These are phyloP conservation scores for Lithohypha guttulata DNA, from an alignment of 2,329 filamentous ascomycete species.

Conservation along the genomic window DNA sequence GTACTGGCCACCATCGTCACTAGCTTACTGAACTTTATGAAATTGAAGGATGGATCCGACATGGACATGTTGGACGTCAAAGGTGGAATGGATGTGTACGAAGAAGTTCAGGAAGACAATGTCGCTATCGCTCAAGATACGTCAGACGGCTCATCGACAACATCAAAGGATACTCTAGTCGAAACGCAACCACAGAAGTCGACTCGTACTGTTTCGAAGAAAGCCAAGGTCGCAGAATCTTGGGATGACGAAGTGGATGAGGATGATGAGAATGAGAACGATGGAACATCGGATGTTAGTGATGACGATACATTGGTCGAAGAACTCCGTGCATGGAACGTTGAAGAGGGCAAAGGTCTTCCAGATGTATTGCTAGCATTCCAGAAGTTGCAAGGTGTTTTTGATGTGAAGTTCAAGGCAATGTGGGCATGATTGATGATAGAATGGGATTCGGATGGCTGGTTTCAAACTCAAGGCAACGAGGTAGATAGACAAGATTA, in stretches of 20 bases:
- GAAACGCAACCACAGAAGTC: background rate
- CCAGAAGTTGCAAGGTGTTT: conserved; percentile 7
- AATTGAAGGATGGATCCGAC: conserved; percentile 21
- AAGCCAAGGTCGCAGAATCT: conserved; percentile 8
- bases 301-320: background rate
- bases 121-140: conserved; percentile 1
- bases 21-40: conserved; percentile 26
- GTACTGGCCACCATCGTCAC: conserved; percentile 30
- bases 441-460: too few species aligned
- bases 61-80: conserved; percentile 21
- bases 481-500: too few species aligned
- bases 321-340: conserved; percentile 2
- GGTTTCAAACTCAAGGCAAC: too few species aligned
- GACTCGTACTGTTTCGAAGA: background rate
- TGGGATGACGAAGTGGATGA: conserved; percentile 14
- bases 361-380: conserved; percentile 5
- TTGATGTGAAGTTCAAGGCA: conserved; percentile 8
- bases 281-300: background rate
- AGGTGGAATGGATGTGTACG: conserved; percentile 24
- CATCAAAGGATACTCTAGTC: background rate
- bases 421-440: too few species aligned
- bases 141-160: background rate
- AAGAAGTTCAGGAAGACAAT: conserved; percentile 12
- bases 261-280: background rate
- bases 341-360: conserved; percentile 3